Evolutionary conservation across 1,284 basidiomycete genomes (phyloP), one percentile per base, ranked within the genome.

Genomic region (Ustilago cynodontis): DNA sequence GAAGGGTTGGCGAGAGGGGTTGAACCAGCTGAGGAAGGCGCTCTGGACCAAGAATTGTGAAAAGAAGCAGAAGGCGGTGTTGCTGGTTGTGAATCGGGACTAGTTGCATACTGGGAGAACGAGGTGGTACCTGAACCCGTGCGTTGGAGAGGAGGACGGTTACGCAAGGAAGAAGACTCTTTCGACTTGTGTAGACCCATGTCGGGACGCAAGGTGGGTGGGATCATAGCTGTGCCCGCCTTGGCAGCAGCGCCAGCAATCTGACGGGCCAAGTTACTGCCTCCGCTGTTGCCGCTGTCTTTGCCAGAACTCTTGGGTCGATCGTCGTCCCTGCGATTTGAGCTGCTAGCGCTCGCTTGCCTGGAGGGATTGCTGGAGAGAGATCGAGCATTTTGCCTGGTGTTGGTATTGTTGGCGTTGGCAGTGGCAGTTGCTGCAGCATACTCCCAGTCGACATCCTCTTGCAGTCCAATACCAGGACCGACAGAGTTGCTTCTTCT

Each of bases 401-500:
- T 7, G 22, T 29, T 56, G 11, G 52, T 28, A 54, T 2, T 2
- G 43, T 3, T 16, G n/a, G n/a, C n/a, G 22, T 45, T 45, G 43
- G 41, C 35, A 7, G 51, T 41, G 3, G 51, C 45, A 28, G 16
- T 43, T 31, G 62, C 70, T 45, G 71, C 71, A 29, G 75, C 75
- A 18, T 66, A 87, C n/a, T 87, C 87, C 61, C 80, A 81, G 56
- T 88, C 87, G 47, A 87, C 86, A 52, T 88, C 87, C 39, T 88
- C 86, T 24, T 84, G 71, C 1, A 83, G 81, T 3, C 84, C 78
- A 2, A 90, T 85, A 0, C 93, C 92, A 0, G 94, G 94, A 0
- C 93, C 94, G 43, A 96, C 88, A 0, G 95, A 97, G 4, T 90
- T 88, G 3, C 92, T 90, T 8, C 94, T 20, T 10, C 39, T 66